Evolutionary conservation across 2,329 filamentous ascomycete genomes (phyloP).

Genomic region (Neopestalotiopsis clavispora): DNA sequence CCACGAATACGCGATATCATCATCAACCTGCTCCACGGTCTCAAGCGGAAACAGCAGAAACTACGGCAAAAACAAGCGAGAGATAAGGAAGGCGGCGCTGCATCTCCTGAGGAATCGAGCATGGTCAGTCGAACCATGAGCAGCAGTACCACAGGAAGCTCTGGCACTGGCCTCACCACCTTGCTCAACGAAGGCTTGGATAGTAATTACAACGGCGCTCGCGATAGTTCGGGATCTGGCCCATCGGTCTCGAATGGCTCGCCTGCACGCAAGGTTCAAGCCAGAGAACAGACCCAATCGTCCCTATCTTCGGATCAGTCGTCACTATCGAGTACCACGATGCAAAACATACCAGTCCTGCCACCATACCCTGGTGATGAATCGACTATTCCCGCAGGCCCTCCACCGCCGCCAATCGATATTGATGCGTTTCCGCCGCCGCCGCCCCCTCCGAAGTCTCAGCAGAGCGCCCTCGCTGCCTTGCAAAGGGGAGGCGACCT

Average conservation of each 20-base stretch:
- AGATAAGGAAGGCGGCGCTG: slow-evolving; percentile 54
- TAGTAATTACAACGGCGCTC: slow-evolving; percentile 51
- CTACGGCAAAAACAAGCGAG: slow-evolving; percentile 68
- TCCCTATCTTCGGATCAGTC: slow-evolving; percentile 65
- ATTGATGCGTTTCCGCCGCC: slow-evolving; percentile 75
- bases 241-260: slow-evolving; percentile 42
- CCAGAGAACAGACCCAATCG: slow-evolving; percentile 56
- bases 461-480: slow-evolving; percentile 88
- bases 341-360: slow-evolving; percentile 78
- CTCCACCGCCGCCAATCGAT: slow-evolving; percentile 53
- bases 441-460: slow-evolving; percentile 79
- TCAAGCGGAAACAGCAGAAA: slow-evolving; percentile 97
- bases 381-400: slow-evolving; percentile 50
- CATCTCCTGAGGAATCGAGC: slow-evolving; percentile 38
- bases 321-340: slow-evolving; percentile 72
- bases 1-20: slow-evolving; percentile 97
- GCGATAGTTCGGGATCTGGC: slow-evolving; percentile 34
- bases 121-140: slow-evolving; percentile 59
- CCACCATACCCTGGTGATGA: slow-evolving; percentile 73
- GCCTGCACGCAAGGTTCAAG: slow-evolving; percentile 52
- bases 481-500: slow-evolving; percentile 91
- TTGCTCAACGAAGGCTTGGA: slow-evolving; percentile 65
- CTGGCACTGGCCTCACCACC: slow-evolving; percentile 60
- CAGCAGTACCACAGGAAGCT: slow-evolving; percentile 62
- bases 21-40: slow-evolving; percentile 91